Evolutionary conservation across 805 yeast genomes (phyloP).

Genomic region (Wilhelminamyces savonicus): DNA sequence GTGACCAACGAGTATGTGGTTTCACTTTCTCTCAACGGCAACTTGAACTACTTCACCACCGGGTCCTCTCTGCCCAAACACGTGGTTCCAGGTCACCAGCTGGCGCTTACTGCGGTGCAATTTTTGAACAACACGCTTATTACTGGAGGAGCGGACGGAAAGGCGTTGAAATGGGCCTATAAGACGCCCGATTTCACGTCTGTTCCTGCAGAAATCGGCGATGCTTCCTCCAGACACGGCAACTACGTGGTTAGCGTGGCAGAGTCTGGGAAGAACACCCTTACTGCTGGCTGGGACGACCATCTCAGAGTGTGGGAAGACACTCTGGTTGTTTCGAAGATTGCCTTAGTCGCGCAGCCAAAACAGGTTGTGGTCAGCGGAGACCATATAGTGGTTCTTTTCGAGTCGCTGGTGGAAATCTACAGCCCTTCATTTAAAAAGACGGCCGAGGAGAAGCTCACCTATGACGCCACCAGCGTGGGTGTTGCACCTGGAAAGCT

Average conservation of each 20-base stretch:
- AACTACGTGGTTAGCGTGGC: constrained; percentile 59
- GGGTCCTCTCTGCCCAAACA: constrained; percentile 23
- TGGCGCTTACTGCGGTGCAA: constrained; percentile 60
- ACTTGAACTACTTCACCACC: constrained; percentile 53
- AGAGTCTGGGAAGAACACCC: constrained; percentile 16
- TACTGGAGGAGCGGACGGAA: constrained; percentile 84
- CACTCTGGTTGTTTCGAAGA: constrained; percentile 6
- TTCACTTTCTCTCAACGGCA: constrained; percentile 68
- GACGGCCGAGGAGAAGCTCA: constrained; percentile 11
- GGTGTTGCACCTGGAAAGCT: constrained; percentile 16
- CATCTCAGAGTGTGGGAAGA: constrained; percentile 41
- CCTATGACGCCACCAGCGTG: constrained; percentile 17
- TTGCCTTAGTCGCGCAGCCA: constrained; percentile 27
- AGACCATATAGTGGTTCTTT: constrained; percentile 22
- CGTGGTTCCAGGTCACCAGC: constrained; percentile 72
- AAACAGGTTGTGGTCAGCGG: constrained; percentile 23
- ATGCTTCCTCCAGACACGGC: constrained; percentile 43
- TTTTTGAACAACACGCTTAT: constrained; percentile 20
- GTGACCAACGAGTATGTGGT: constrained; percentile 54
- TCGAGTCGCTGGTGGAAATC: constrained; percentile 22
- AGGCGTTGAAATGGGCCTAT: constrained; percentile 54
- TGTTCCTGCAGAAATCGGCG: constrained; percentile 28
- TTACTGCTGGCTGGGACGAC: constrained; percentile 90
- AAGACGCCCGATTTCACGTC: constrained; percentile 7
- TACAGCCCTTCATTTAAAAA: constrained; percentile 9